Base-by-base conservation (phyloP, 768 basidiomycete genomes). In the Termitomyces sp. region DNA sequence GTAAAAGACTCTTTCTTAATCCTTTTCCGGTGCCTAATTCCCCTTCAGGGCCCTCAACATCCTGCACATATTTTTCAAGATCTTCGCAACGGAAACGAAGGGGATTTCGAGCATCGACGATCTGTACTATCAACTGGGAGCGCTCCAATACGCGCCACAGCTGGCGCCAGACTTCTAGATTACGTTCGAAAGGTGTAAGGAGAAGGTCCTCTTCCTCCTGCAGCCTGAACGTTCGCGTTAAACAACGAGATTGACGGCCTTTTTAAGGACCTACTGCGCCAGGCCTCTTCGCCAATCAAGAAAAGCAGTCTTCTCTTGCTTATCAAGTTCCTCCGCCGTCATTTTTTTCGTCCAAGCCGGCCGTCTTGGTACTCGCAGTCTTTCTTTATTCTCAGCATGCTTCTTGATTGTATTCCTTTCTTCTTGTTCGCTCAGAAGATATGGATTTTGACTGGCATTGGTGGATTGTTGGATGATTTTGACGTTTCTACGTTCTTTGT, bases 101-200 rank as follows among this genome's bases (percentile, higher is more conserved):
- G 1, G 97, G 96, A 77, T 97, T 98, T 43, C 97, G 87, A 6
- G 94, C 94, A 70, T 99, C 97, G 56, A 97, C 92, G 55, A 99
- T 96, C 74, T 98, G 94, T 2, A 98, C 91, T 37, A 98, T 76
- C 29, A 99, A 84, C 67, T 97, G 92, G 1, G 96, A 97, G 25
- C 95, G 85, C 76, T 99, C 97, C 9, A 97, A 76, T 1, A 98
- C 97, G 56, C 97, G 83, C 97, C 97, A 99, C 8, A 99, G 83
- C 69, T 99, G 97, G 47, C 97, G 81, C 96, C 97, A 98, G 12
- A 99, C 97, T 79, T 98, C 96, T 37, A 99, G 76, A 70, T 98
- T 99, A 53, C 95, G 89, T 71, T 99, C 97, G 69, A 97, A 99
- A 5, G 95, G 96, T 0, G 96, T 96, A 1, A 98, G 79, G n/a